phyloP scores from a whole-genome alignment of 129 eudicot genomes.

The Saposhnikovia divaricata region DNA sequence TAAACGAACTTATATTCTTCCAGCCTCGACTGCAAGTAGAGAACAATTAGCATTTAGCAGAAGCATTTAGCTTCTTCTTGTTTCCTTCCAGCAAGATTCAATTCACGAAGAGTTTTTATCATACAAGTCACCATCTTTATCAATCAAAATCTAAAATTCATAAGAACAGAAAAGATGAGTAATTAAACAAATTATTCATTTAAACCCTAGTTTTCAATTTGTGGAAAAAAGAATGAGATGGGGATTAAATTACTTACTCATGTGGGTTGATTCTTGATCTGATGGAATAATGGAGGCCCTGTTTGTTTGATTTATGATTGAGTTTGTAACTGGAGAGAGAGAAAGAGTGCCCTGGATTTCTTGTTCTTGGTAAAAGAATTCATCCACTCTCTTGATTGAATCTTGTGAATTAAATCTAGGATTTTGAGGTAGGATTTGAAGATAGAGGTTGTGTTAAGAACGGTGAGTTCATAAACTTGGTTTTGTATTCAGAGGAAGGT shows the following conservation, averaged over 20 bases:
- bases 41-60: no score
- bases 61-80: no score
- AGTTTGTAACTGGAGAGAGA: neutral
- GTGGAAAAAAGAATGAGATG: neutral
- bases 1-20: no score
- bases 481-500: no score
- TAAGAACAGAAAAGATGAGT: conserved; percentile 9
- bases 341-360: no score
- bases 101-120: conserved; percentile 39
- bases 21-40: no score
- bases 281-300: neutral
- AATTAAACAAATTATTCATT: neutral
- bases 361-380: no score
- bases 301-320: neutral
- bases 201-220: neutral
- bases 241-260: neutral
- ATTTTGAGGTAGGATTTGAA: no score
- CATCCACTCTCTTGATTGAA: no score
- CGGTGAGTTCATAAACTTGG: no score
- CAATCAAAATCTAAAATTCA: conserved; percentile 19
- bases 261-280: neutral
- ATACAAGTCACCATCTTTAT: conserved; percentile 51
- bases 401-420: no score
- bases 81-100: conserved; percentile 81
- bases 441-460: no score